Percentiles rank a stretch among this genome's conserved stretches.
phyloP scores from a whole-genome alignment of 371 early-diverging fungal species.

The Catenaria anguillulae region DNA sequence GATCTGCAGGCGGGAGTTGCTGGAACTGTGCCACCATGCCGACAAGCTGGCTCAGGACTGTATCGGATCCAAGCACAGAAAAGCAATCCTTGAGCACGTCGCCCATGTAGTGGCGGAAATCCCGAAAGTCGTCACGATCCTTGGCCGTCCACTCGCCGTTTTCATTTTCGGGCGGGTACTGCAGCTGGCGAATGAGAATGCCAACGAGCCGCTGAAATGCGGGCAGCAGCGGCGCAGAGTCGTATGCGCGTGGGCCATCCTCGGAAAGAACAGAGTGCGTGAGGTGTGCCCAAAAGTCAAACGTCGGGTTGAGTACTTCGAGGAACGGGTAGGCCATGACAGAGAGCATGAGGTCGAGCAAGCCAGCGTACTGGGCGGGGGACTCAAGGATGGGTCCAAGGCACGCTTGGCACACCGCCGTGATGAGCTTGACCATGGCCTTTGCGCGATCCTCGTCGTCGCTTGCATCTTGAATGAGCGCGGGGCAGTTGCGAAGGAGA shows the following conservation, averaged over 20 bases:
- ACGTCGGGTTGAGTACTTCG: conserved; percentile 61
- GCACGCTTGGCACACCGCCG: conserved; percentile 75
- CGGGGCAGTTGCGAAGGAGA: neutral
- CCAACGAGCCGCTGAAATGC: conserved; percentile 59
- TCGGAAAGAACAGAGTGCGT: conserved; percentile 42
- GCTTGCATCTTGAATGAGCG: conserved; percentile 10
- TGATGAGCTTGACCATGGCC: conserved; percentile 63
- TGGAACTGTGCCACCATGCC: conserved; percentile 19
- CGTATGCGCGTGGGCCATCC: conserved; percentile 20
- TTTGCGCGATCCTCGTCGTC: conserved; percentile 53
- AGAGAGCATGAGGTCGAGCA: conserved; percentile 57
- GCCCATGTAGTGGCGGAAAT: conserved; percentile 88
- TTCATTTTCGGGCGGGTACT: conserved; percentile 54
- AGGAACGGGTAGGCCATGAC: conserved; percentile 49
- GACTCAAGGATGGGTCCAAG: conserved; percentile 47
- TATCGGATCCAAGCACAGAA: conserved; percentile 52
- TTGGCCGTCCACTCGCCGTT: conserved; percentile 47
- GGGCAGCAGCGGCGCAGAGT: conserved; percentile 33
- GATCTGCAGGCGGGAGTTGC: conserved; percentile 17
- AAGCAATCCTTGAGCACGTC: conserved; percentile 94
- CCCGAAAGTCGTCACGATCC: conserved; percentile 83
- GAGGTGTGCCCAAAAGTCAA: conserved; percentile 72
- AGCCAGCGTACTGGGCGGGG: conserved; percentile 41
- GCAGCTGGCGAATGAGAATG: conserved; percentile 63
- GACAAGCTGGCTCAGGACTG: conserved; percentile 48